Percentiles rank a stretch among this genome's conserved stretches.
Conservation (phyloP, 1,284 basidiomycete genomes). For the Mycena citricolor region DNA sequence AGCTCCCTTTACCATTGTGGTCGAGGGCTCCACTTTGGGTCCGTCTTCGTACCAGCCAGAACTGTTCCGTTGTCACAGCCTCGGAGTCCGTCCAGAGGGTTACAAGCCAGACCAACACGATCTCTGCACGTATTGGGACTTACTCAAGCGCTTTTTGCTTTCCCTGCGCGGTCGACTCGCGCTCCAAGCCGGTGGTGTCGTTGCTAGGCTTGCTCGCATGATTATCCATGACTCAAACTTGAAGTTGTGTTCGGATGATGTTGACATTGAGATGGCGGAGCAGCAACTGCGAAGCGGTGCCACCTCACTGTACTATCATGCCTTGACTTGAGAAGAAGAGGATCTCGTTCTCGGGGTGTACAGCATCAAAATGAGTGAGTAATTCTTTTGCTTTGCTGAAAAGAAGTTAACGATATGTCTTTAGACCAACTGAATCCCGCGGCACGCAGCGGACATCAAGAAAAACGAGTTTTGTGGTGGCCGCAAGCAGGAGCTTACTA, state of each 20-base stretch:
- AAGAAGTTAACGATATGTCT: too few species aligned
- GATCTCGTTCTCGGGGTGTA: constrained; percentile 16
- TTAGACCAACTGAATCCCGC: too few species aligned
- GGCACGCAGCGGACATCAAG: constrained; percentile 8
- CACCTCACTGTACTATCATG: constrained; percentile 5
- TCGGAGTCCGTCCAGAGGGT: not conserved
- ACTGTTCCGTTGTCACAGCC: too few species aligned
- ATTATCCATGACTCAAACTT: constrained; percentile 7
- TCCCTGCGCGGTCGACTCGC: constrained; percentile 9
- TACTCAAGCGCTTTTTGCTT: too few species aligned
- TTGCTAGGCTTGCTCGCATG: constrained; percentile 14
- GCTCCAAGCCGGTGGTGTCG: constrained; percentile 13
- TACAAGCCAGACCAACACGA: constrained; percentile 13
- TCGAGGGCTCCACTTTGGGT: too few species aligned
- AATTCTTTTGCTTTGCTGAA: not conserved
- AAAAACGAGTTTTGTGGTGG: constrained; percentile 18
- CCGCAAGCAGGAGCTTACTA: constrained; percentile 8
- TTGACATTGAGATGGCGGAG: constrained; percentile 9
- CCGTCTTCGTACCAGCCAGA: too few species aligned
- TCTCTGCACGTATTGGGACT: constrained; percentile 13
- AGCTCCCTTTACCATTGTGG: too few species aligned
- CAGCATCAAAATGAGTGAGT: constrained; percentile 10
- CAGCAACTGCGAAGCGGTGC: constrained; percentile 1
- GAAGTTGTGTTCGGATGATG: too few species aligned
- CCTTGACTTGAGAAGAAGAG: constrained; percentile 8